These are phyloP conservation scores for Leishmania turanica DNA, from an alignment of 208 protist species.

Conservation along the genomic window DNA sequence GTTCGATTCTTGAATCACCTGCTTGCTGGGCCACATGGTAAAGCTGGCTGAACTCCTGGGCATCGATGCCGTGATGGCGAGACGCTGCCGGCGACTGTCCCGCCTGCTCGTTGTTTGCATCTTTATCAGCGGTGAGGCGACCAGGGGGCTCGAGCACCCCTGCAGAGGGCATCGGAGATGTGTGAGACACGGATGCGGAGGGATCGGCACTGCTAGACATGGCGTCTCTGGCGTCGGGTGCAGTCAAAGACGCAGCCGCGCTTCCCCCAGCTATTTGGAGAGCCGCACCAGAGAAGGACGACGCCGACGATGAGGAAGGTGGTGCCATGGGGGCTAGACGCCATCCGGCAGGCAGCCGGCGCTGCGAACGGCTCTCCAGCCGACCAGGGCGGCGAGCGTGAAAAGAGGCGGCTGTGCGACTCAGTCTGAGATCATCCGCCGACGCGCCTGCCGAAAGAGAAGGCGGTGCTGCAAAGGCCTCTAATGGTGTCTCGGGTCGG, in stretches of 20 bases:
- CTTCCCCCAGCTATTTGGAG: neutral
- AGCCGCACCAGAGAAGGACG: neutral
- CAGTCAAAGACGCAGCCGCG: neutral
- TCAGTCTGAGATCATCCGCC: neutral
- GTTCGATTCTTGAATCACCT: constrained; percentile 9
- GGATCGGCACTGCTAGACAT: neutral
- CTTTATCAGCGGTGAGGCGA: neutral
- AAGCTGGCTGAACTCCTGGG: constrained; percentile 6
- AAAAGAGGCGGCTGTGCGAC: neutral
- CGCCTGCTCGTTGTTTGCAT: neutral
- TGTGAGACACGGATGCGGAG: neutral
- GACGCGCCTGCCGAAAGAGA: neutral
- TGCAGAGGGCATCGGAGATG: neutral
- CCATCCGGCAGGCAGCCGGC: constrained; percentile 32
- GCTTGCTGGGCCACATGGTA: constrained; percentile 11
- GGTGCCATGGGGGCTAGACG: constrained; percentile 32
- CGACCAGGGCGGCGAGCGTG: constrained; percentile 2
- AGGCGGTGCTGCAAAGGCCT: constrained; percentile 4
- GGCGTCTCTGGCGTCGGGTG: neutral
- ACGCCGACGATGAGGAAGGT: neutral
- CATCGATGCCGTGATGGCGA: neutral
- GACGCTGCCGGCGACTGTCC: neutral
- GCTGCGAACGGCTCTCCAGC: constrained; percentile 14
- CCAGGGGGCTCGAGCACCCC: neutral
- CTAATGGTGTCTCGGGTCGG: constrained; percentile 58